Base-by-base conservation (phyloP, 1,284 basidiomycete genomes). In the Ceratobasidium theobromae region DNA sequence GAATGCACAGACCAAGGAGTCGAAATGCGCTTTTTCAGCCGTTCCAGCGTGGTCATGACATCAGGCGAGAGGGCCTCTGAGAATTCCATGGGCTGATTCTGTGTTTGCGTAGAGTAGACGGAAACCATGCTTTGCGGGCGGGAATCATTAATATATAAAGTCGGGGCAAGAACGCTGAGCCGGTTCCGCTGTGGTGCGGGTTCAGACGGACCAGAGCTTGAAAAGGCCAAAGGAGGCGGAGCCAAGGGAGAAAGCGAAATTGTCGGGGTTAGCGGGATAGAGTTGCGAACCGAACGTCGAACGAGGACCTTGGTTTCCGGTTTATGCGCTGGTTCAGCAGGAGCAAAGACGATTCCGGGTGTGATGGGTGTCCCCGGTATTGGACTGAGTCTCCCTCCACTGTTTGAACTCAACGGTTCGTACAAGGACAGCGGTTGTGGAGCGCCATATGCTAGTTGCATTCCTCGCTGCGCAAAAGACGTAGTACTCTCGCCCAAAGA, bases 1-100 rank as follows among this genome's bases (percentile, higher is more conserved):
- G 60, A 64, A 45, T 52, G 40, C n/a, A 64, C 45, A 1, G 60
- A 64, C 48, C 60, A 64, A 14, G 60, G 49, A 23, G 60, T 53
- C 18, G 60, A 64, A 21, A 64, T 45, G 8, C 60, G 48, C 25
- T 53, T 64, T 38, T 45, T 52, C 27, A 64, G 40, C 30, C 60
- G 38, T 27, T 38, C 30, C 12, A 64, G 35, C 4, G 41, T 49
- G 16, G 49, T 40, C 3, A 28, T 21, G 11, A 64, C 28, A 27
- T 64, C 60, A 18, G 60, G 60, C 12, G 60, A 52, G 18, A 64
- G 49, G 5, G 38, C 9, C 2, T n/a, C 40, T 14, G 60, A 27
- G 5, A 27, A 2, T 6, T 40, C 51, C 14, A 28, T 38, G 9
- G 43, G 33, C n/a, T 53, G 48, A 27, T 43, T 35, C 21, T 64